These are phyloP conservation scores for Amanita muscaria DNA, from an alignment of 768 basidiomycete genomes.

Conservation along the genomic window DNA sequence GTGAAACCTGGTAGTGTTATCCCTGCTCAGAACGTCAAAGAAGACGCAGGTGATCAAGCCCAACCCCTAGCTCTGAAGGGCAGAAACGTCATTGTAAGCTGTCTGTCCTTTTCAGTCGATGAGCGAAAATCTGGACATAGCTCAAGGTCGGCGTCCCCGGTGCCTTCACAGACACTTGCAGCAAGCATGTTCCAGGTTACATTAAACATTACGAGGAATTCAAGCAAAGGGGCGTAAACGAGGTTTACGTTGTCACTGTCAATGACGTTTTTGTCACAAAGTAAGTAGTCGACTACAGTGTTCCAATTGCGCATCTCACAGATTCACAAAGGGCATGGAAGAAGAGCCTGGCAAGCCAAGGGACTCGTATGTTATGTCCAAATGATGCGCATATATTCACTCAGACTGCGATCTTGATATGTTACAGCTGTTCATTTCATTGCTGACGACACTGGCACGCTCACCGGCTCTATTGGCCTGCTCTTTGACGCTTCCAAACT, in stretches of 20 bases:
- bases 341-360: constrained; percentile 41
- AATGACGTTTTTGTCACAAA: constrained; percentile 76
- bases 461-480: constrained; percentile 46
- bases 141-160: constrained; percentile 65
- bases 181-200: constrained; percentile 54
- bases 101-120: not conserved
- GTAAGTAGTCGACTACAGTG: constrained; percentile 20
- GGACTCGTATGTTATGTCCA: not conserved
- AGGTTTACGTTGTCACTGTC: constrained; percentile 63
- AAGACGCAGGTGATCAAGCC: constrained; percentile 38
- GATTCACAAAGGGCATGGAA: constrained; percentile 52
- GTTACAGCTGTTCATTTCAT: constrained; percentile 47
- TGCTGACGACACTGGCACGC: constrained; percentile 58
- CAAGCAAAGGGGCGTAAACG: constrained; percentile 67
- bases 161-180: constrained; percentile 70
- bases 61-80: constrained; percentile 41
- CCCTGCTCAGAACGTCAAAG: constrained; percentile 47
- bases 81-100: constrained; percentile 57
- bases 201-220: constrained; percentile 59
- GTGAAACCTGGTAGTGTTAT: constrained; percentile 41
- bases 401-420: constrained; percentile 1
- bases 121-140: not conserved
- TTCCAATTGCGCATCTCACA: not conserved
- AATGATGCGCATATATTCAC: not conserved
- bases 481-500: constrained; percentile 51